A percentile compares a stretch with the other conserved stretches of the same genome.
phyloP scores from a whole-genome alignment of 768 basidiomycete species.

The Boletus tomentosulus region DNA sequence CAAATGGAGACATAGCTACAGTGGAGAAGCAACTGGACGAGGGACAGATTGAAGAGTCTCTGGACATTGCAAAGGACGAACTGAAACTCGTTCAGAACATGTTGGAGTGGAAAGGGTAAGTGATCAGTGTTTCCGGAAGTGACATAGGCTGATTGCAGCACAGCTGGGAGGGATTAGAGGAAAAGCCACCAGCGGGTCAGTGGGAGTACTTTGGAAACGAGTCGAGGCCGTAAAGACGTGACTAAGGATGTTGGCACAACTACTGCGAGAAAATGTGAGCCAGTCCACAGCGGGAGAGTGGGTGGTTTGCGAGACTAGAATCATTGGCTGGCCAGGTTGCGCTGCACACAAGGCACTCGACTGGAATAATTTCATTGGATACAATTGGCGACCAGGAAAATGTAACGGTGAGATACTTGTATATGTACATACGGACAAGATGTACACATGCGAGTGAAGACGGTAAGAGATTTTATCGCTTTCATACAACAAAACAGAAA shows the following conservation, averaged over 20 bases:
- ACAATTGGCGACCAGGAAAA: too few species aligned
- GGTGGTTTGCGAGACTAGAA: slow-evolving; percentile 23
- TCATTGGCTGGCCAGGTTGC: slow-evolving; percentile 4
- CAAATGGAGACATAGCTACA: slow-evolving; percentile 58
- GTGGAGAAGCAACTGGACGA: slow-evolving; percentile 77
- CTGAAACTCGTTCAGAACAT: slow-evolving; percentile 72
- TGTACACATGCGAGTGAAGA: slow-evolving; percentile 10
- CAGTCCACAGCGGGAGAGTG: background rate
- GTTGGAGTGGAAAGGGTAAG: slow-evolving; percentile 96
- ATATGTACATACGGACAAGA: slow-evolving; percentile 11
- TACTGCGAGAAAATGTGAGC: background rate
- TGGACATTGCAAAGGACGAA: slow-evolving; percentile 83
- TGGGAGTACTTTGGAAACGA: slow-evolving; percentile 79
- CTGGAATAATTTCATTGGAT: slow-evolving; percentile 1
- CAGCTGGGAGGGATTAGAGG: slow-evolving; percentile 88
- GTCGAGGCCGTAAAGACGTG: slow-evolving; percentile 28
- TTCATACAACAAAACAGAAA: slow-evolving; percentile 13
- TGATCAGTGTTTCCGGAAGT: slow-evolving; percentile 20
- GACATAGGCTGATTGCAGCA: slow-evolving; percentile 3
- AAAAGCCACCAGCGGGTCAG: slow-evolving; percentile 75
- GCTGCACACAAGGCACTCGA: too few species aligned
- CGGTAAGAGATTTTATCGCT: slow-evolving; percentile 7
- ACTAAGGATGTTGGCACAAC: slow-evolving; percentile 4
- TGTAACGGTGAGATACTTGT: background rate
- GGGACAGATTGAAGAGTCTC: slow-evolving; percentile 82